These are phyloP conservation scores for Serendipita sp. DNA, from an alignment of 768 basidiomycete genomes.

Conservation along the genomic window DNA sequence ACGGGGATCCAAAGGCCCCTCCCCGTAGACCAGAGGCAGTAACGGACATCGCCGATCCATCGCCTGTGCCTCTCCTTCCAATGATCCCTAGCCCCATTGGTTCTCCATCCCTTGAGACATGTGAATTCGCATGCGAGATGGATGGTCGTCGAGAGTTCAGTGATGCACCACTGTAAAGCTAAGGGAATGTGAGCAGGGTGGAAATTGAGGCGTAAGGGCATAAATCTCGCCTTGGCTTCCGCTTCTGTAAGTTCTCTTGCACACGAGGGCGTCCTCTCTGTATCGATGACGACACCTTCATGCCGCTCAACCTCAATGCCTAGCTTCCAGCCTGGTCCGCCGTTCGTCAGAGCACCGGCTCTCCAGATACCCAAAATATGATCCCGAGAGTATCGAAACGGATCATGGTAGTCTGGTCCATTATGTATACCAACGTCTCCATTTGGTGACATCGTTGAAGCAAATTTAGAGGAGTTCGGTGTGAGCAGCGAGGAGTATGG, in stretches of 20 bases:
- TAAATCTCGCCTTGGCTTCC: slow-evolving; percentile 66
- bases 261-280: slow-evolving; percentile 46
- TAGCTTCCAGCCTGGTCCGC: slow-evolving; percentile 53
- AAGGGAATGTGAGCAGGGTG: background rate
- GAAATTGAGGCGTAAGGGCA: no score
- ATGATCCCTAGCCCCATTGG: background rate
- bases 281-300: slow-evolving; percentile 67
- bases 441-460: background rate
- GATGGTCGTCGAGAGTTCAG: slow-evolving; percentile 2
- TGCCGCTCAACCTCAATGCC: slow-evolving; percentile 78
- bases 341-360: slow-evolving; percentile 34
- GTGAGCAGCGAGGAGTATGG: slow-evolving; percentile 1
- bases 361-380: background rate
- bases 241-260: slow-evolving; percentile 65
- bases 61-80: slow-evolving; percentile 1
- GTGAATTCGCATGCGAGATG: slow-evolving; percentile 4
- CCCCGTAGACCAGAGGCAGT: background rate
- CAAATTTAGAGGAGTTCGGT: background rate
- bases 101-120: slow-evolving; percentile 1
- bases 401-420: background rate
- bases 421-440: background rate
- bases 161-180: background rate
- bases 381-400: slow-evolving; percentile 1
- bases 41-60: background rate
- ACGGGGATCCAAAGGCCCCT: background rate